Evolutionary conservation across 1,284 basidiomycete species (phyloP).

Genomic region (Schizophyllum commune): DNA sequence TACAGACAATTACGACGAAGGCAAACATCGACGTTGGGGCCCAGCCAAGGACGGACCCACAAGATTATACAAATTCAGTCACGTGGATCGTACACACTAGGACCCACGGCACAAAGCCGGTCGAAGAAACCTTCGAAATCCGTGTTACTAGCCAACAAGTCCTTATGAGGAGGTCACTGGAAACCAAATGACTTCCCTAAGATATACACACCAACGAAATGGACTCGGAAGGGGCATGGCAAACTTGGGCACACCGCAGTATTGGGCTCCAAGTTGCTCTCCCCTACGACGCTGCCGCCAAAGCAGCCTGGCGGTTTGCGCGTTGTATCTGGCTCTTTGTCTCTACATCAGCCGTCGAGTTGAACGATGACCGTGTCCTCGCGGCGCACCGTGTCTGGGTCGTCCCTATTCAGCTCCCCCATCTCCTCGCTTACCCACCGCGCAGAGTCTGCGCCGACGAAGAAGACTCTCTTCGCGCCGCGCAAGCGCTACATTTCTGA

Average conservation of each 20-base stretch:
- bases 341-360: conserved; percentile 36
- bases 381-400: conserved; percentile 47
- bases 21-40: too few species aligned
- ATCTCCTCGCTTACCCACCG: conserved; percentile 35
- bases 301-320: conserved; percentile 36
- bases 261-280: conserved; percentile 41
- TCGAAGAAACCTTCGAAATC: too few species aligned
- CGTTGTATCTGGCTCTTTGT: conserved; percentile 37
- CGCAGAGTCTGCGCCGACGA: conserved; percentile 34
- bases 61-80: too few species aligned
- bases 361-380: conserved; percentile 39
- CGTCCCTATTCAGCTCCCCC: conserved; percentile 44
- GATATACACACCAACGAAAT: too few species aligned
- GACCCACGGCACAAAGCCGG: too few species aligned
- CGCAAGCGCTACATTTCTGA: conserved; percentile 76
- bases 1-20: too few species aligned
- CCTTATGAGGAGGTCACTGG: too few species aligned
- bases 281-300: conserved; percentile 36
- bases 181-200: too few species aligned
- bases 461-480: conserved; percentile 25
- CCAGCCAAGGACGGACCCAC: too few species aligned
- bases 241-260: conserved; percentile 20
- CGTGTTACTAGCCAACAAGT: too few species aligned
- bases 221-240: too few species aligned
- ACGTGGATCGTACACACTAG: too few species aligned